Evolutionary conservation across 164 flowering plant species (phyloP).

Genomic region (Houttuynia cordata): DNA sequence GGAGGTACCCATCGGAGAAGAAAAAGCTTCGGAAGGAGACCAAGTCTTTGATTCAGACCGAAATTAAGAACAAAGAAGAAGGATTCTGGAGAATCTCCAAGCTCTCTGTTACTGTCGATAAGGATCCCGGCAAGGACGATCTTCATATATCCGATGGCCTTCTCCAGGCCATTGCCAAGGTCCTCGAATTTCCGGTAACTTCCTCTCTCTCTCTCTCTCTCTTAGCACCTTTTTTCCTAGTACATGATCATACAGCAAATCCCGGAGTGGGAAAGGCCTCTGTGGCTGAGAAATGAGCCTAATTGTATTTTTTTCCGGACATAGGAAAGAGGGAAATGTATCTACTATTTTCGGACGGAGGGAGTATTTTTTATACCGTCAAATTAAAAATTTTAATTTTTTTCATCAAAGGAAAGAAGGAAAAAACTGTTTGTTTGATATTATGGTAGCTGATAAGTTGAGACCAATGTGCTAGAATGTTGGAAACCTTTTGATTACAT

Average conservation of each 20-base stretch:
- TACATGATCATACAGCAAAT: background rate
- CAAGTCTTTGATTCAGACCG: slow-evolving; percentile 15
- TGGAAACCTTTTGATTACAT: too few species aligned
- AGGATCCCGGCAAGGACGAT: slow-evolving; percentile 83
- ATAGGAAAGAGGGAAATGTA: too few species aligned
- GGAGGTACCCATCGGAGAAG: slow-evolving; percentile 94
- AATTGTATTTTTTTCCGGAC: too few species aligned
- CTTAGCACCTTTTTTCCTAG: background rate
- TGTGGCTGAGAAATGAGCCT: too few species aligned
- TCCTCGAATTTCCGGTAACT: slow-evolving; percentile 77
- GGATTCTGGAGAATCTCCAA: slow-evolving; percentile 82
- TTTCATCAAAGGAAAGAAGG: too few species aligned
- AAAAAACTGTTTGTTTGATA: too few species aligned
- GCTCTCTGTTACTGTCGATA: slow-evolving; percentile 52
- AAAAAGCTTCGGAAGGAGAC: slow-evolving; percentile 44
- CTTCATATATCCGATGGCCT: slow-evolving; percentile 49
- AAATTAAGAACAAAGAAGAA: slow-evolving; percentile 37
- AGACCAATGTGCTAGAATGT: too few species aligned
- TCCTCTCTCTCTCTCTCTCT: background rate
- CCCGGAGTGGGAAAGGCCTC: too few species aligned
- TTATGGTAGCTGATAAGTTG: too few species aligned
- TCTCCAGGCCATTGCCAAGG: slow-evolving; percentile 71
- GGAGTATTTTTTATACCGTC: too few species aligned
- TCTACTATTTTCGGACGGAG: too few species aligned
- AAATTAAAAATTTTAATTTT: too few species aligned